A percentile compares a stretch with the other conserved stretches of the same genome.
These are phyloP conservation scores for Trichothecium sympodiale DNA, from an alignment of 2,329 filamentous ascomycete genomes.

Conservation along the genomic window DNA sequence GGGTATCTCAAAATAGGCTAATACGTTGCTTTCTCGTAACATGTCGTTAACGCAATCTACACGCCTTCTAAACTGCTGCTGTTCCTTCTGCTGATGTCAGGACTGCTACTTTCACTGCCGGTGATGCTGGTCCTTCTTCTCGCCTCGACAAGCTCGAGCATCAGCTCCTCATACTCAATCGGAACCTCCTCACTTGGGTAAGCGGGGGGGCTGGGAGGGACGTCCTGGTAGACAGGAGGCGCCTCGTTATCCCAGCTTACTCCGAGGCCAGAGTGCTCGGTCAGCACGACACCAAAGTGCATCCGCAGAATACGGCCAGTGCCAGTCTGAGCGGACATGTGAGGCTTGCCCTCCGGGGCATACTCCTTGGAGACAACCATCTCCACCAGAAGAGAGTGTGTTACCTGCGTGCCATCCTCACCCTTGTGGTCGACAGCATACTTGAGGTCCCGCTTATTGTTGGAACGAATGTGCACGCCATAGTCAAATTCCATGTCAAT, in stretches of 20 bases:
- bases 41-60: too few relatives aligned
- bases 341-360: constrained; percentile 55
- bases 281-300: constrained; percentile 76
- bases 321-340: constrained; percentile 71
- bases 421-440: constrained; percentile 71
- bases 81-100: too few relatives aligned
- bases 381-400: constrained; percentile 80
- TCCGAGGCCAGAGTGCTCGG: constrained; percentile 73
- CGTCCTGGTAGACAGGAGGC: constrained; percentile 87
- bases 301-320: constrained; percentile 85
- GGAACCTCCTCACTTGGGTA: constrained; percentile 36
- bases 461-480: constrained; percentile 13
- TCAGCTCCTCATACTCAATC: constrained; percentile 27
- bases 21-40: too few relatives aligned
- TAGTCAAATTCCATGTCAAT: constrained; percentile 68
- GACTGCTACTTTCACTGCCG: too few relatives aligned
- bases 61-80: too few relatives aligned
- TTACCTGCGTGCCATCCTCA: constrained; percentile 63
- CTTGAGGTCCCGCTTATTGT: constrained; percentile 36
- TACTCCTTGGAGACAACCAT: constrained; percentile 92
- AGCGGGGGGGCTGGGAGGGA: constrained; percentile 72
- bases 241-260: constrained; percentile 97
- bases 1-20: too few relatives aligned
- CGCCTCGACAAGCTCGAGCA: neutral
- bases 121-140: too few relatives aligned